phyloP scores from a whole-genome alignment of 1,284 basidiomycete genomes.

The Cryptococcus sp. region DNA sequence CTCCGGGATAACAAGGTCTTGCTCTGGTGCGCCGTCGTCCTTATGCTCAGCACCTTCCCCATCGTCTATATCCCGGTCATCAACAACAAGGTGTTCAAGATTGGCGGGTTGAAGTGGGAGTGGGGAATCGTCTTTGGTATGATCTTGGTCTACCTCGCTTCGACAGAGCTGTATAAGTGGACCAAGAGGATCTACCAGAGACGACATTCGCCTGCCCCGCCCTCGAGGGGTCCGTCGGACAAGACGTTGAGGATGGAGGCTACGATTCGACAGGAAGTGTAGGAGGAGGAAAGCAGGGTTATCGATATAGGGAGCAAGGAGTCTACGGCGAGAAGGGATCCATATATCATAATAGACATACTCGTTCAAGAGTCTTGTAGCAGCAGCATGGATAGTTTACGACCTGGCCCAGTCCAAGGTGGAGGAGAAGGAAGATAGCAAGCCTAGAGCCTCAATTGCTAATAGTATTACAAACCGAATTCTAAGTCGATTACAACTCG shows the following conservation, averaged over 20 bases:
- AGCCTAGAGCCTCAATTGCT: no score
- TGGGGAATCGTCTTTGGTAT: conserved; percentile 47
- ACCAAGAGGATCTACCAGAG: conserved; percentile 27
- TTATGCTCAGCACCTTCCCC: conserved; percentile 40
- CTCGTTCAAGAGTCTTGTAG: no score
- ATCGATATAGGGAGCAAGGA: no score
- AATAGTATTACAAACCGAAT: no score
- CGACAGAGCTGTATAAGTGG: conserved; percentile 39
- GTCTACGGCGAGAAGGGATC: no score
- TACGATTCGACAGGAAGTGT: conserved; percentile 20
- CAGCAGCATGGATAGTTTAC: no score
- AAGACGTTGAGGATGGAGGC: conserved; percentile 38
- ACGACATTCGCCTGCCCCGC: conserved; percentile 6
- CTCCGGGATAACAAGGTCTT: conserved; percentile 54
- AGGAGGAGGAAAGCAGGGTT: no score
- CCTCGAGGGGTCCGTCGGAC: conserved; percentile 22
- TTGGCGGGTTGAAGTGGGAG: conserved; percentile 41
- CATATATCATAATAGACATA: no score
- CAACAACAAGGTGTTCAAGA: conserved; percentile 44
- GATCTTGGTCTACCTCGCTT: conserved; percentile 40
- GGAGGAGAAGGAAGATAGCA: no score
- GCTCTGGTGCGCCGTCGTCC: conserved; percentile 49
- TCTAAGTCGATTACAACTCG: no score
- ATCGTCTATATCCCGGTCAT: conserved; percentile 46
- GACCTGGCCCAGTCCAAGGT: no score